Evolutionary conservation across 2,329 filamentous ascomycete genomes (phyloP), one percentile per base, ranked within the genome.

Genomic region (Penicillium sp.): DNA sequence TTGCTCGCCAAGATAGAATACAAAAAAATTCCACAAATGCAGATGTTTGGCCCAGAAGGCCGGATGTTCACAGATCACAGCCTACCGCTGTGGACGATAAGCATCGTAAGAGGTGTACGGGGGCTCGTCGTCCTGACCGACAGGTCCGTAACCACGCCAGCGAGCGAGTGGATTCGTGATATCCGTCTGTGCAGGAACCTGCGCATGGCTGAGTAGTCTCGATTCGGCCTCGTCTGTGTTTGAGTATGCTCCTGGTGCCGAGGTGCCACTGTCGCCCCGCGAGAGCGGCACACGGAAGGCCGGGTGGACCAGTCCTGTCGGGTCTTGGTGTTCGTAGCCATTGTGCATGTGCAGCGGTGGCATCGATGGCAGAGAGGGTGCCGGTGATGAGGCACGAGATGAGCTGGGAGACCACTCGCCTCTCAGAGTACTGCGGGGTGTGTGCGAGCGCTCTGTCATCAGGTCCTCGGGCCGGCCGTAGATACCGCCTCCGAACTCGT

Each of bases 401-500:
- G 69, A 70, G 37, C 57, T 61, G 6, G 70, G 66, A 2, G 70
- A 71, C 56, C 65, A 69, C 31, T 67, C 65, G 33, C 52, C 56
- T 40, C 64, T 62, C 26, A 70, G 54, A 43, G 62, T 64, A 19
- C 64, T 69, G 35, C 64, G 63, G 1, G 72, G 72, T 2, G 73
- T 75, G 3, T 69, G 66, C 10, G 70, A 72, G 17, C 72, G 67
- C 47, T 74, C 71, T 15, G 66, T 69, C 42, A 75, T 71, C 19
- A 73, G 56, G 53, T 75, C 73, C 10, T 72, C 70, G 8, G 71
- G 67, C 6, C 69, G 62, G 43, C 72, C 71, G 51, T 74, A 73
- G 49, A 75, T 70, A 21, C 85, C 86, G 5, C 86, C 89, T n/a
- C 88, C 88, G 57, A 89, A 85, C 48, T 93, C 87, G 10, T 89